Conservation (phyloP, 1,284 basidiomycete species). For the Neonothopanus nambi region DNA sequence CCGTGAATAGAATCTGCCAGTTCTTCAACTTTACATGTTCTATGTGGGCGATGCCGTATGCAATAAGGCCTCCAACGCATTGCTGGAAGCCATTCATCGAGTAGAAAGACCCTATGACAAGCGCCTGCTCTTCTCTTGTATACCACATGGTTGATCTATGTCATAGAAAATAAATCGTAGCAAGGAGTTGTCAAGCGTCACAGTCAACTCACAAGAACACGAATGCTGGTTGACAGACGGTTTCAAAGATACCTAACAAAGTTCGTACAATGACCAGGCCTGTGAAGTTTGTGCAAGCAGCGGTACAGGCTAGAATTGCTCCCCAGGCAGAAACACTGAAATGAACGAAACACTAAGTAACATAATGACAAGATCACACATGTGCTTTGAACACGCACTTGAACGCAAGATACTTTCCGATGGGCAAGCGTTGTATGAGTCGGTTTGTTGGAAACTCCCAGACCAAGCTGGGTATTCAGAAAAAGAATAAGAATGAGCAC, state of each 20-base stretch:
- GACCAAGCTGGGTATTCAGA: slow-evolving; percentile 29
- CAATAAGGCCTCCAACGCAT: slow-evolving; percentile 52
- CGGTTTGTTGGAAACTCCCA: slow-evolving; percentile 55
- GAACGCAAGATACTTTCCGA: slow-evolving; percentile 48
- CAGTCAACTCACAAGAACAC: slow-evolving; percentile 36
- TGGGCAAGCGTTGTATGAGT: slow-evolving; percentile 47
- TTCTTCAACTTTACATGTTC: slow-evolving; percentile 42
- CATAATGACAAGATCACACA: background rate
- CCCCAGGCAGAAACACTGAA: slow-evolving; percentile 48
- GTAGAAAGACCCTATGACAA: slow-evolving; percentile 51
- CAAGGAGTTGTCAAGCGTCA: background rate
- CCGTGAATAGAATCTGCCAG: slow-evolving; percentile 55
- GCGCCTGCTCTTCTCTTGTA: slow-evolving; percentile 49
- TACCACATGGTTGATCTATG: slow-evolving; percentile 53
- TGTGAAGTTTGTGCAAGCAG: slow-evolving; percentile 47
- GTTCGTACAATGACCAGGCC: slow-evolving; percentile 49
- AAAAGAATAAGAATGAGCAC: background rate
- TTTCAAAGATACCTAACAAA: slow-evolving; percentile 50
- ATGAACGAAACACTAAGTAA: background rate
- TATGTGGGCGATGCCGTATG: slow-evolving; percentile 51
- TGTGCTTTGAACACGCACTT: slow-evolving; percentile 31
- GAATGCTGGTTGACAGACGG: slow-evolving; percentile 52
- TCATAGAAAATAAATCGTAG: background rate
- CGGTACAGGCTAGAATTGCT: slow-evolving; percentile 47
- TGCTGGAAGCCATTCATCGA: slow-evolving; percentile 56